These are phyloP conservation scores for Lactarius akahatsu DNA, from an alignment of 768 basidiomycete genomes.

Conservation along the genomic window DNA sequence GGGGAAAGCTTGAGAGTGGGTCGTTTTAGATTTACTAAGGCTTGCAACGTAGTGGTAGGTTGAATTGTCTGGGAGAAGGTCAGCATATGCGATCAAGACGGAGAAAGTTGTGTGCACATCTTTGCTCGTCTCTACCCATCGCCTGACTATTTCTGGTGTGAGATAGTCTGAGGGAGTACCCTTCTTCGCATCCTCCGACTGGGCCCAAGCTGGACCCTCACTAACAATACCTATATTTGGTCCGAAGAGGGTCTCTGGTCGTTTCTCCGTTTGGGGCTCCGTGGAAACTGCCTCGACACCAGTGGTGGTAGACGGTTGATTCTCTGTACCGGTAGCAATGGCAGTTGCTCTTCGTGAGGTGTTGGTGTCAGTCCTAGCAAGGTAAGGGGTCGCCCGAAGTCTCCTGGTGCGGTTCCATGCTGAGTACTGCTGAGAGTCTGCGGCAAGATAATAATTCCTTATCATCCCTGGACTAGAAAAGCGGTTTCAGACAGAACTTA, in stretches of 20 bases:
- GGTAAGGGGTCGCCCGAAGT: conserved; percentile 50
- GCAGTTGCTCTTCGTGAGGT: conserved; percentile 49
- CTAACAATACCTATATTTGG: conserved; percentile 82
- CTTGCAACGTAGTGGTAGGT: conserved; percentile 91
- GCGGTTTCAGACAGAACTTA: conserved; percentile 32
- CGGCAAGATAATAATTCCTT: conserved; percentile 11
- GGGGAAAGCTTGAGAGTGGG: conserved; percentile 81
- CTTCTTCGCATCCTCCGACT: conserved; percentile 58
- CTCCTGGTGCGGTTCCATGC: conserved; percentile 58
- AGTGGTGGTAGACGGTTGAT: conserved; percentile 23
- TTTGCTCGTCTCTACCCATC: conserved; percentile 86
- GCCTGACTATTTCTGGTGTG: conserved; percentile 75
- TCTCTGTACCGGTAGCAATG: conserved; percentile 43
- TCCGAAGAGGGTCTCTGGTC: conserved; percentile 83
- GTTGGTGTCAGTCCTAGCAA: conserved; percentile 51
- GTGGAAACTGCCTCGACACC: conserved; percentile 38
- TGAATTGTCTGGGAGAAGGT: conserved; percentile 55
- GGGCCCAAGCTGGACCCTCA: conserved; percentile 70
- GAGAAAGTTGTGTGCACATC: conserved; percentile 49
- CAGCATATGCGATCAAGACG: not conserved
- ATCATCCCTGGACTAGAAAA: conserved; percentile 27
- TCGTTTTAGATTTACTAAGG: conserved; percentile 90
- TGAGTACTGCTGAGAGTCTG: conserved; percentile 52
- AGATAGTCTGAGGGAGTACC: conserved; percentile 59
- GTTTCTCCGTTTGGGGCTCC: conserved; percentile 46